Percentiles rank a stretch among this genome's conserved stretches.
These are phyloP conservation scores for Coprinopsis sp. DNA, from an alignment of 768 basidiomycete species.

Conservation along the genomic window DNA sequence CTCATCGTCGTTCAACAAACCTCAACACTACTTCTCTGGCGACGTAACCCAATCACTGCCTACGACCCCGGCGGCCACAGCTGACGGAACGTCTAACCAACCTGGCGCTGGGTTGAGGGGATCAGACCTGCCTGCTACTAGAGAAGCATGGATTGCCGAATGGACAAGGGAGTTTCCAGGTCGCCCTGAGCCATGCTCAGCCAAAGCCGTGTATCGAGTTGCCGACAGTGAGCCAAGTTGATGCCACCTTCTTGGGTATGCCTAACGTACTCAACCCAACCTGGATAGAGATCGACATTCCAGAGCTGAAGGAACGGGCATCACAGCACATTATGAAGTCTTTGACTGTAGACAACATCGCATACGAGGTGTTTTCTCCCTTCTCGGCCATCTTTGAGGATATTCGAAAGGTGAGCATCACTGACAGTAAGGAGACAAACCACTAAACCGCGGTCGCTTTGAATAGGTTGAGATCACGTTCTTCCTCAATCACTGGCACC, in stretches of 20 bases:
- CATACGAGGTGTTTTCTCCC: slow-evolving; percentile 80
- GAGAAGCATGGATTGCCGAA: slow-evolving; percentile 66
- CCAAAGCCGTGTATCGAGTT: slow-evolving; percentile 78
- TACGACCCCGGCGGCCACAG: slow-evolving; percentile 22
- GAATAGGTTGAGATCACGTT: slow-evolving; percentile 61
- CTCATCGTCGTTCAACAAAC: slow-evolving; percentile 56
- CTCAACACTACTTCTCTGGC: slow-evolving; percentile 22
- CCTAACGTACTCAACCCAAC: too few relatives aligned
- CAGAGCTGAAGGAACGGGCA: slow-evolving; percentile 69
- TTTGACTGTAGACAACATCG: slow-evolving; percentile 74
- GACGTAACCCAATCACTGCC: slow-evolving; percentile 12
- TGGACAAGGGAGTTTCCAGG: slow-evolving; percentile 62
- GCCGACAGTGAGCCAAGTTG: slow-evolving; percentile 62
- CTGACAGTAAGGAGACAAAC: background rate
- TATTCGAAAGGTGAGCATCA: slow-evolving; percentile 57
- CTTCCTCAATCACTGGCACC: slow-evolving; percentile 78
- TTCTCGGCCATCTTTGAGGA: slow-evolving; percentile 82
- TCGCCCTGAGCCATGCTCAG: slow-evolving; percentile 67
- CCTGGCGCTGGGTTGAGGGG: slow-evolving; percentile 14
- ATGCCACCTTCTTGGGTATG: background rate
- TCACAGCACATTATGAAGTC: slow-evolving; percentile 69
- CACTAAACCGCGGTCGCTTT: background rate
- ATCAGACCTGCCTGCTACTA: slow-evolving; percentile 22
- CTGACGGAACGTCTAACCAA: slow-evolving; percentile 20
- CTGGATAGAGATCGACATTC: slow-evolving; percentile 60